These are phyloP conservation scores for Fusarium setosum DNA, from an alignment of 2,329 filamentous ascomycete genomes.

Conservation along the genomic window DNA sequence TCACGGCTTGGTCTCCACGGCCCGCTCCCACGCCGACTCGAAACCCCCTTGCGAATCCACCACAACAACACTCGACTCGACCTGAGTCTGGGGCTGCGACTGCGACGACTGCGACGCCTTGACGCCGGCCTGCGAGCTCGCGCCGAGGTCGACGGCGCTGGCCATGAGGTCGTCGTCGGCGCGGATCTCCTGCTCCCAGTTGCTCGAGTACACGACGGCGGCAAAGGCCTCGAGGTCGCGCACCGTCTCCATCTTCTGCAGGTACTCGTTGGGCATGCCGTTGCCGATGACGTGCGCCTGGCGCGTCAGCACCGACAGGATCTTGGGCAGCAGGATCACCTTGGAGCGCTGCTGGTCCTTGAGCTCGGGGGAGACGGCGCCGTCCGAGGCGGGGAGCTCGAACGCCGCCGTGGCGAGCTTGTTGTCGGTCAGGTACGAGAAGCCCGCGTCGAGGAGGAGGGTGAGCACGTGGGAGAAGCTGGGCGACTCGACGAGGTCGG, in stretches of 20 bases:
- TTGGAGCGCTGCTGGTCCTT: constrained; percentile 69
- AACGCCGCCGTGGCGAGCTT: constrained; percentile 86
- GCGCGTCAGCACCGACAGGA: constrained; percentile 88
- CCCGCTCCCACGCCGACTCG: constrained; percentile 78
- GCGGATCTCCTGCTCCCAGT: constrained; percentile 77
- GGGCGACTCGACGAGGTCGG: constrained; percentile 94
- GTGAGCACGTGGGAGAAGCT: constrained; percentile 89
- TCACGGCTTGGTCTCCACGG: constrained; percentile 50
- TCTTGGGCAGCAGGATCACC: constrained; percentile 79
- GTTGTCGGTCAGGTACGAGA: constrained; percentile 83
- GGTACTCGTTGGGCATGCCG: constrained; percentile 77
- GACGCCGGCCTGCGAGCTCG: constrained; percentile 33
- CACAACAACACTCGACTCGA: constrained; percentile 65
- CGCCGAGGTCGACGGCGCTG: constrained; percentile 50
- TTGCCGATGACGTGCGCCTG: constrained; percentile 92
- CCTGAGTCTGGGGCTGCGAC: constrained; percentile 34
- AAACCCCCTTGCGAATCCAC: constrained; percentile 64
- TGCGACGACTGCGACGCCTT: constrained; percentile 12
- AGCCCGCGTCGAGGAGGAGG: constrained; percentile 86
- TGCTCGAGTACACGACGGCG: constrained; percentile 87
- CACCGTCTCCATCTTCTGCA: constrained; percentile 80
- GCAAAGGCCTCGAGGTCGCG: constrained; percentile 85
- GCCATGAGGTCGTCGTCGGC: constrained; percentile 56
- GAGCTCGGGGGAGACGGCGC: constrained; percentile 60
- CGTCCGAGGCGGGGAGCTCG: constrained; percentile 59